phyloP scores from a whole-genome alignment of 2,329 filamentous ascomycete species.

The Clarireedia sp. region DNA sequence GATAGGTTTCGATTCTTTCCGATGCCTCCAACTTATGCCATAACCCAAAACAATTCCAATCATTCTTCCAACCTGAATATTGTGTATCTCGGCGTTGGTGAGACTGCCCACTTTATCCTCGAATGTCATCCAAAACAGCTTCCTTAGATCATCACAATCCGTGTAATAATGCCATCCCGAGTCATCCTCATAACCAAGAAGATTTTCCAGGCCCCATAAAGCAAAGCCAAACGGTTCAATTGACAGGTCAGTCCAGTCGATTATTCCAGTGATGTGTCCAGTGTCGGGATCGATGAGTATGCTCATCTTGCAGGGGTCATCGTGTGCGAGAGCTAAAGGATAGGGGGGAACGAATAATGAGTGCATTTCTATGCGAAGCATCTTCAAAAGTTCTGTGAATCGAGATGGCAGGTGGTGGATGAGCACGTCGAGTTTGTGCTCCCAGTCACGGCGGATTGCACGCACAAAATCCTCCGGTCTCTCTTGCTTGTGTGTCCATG shows the following conservation, averaged over 20 bases:
- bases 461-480: background rate
- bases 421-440: conserved; percentile 1
- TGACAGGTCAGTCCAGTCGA: conserved; percentile 37
- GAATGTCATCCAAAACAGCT: background rate
- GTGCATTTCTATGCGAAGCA: background rate
- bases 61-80: background rate
- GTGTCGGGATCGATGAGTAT: background rate
- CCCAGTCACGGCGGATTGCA: background rate
- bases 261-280: conserved; percentile 32
- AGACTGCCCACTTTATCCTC: background rate
- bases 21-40: no score
- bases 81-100: background rate
- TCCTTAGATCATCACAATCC: background rate
- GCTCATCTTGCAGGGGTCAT: background rate
- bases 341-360: background rate
- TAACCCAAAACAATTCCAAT: background rate
- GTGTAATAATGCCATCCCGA: conserved; percentile 2
- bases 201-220: conserved; percentile 1
- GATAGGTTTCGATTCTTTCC: no score
- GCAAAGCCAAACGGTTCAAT: conserved; percentile 33
- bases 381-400: background rate
- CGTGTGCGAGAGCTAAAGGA: conserved; percentile 1
- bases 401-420: background rate
- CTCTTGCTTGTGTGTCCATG: background rate
- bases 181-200: conserved; percentile 1